Base-by-base conservation (phyloP, 129 eudicot species). In the Erigeron canadensis region DNA sequence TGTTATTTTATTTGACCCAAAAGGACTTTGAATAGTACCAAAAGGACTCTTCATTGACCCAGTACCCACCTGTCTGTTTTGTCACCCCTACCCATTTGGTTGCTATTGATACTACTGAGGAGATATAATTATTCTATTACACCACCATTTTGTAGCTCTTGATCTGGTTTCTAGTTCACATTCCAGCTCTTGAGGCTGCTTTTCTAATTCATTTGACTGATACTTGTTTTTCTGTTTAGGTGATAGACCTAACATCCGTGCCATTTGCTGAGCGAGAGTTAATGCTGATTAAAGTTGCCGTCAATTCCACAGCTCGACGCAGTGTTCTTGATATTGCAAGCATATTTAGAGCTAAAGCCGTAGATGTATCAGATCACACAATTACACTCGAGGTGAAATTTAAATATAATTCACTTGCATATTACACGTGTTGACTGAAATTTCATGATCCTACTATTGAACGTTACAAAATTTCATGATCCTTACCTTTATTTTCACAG, bases 241-340 rank as follows among this genome's bases (percentile, higher is more conserved):
- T 92, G 43, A 79, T 75, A 38, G 96, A 91, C 66, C 72, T 91
- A 53, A 91, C 96, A 28, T 85, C 82, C 66, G 38, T 84, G 84
- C 97, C 97, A 54, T 88, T 91, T 81, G 90, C 97, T 51, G 97
- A 91, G 82, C 67, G 97, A 72, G 97, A 91, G 69, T 45, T 91
- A 71, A 88, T 91, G 97, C 65, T 91, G 76, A 91, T 91, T 70
- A 91, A 92, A 75, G 86, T 92, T 73, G 96, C 96, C 42, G 98
- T 89, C 66, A 92, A 92, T 78, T 70, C 96, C 63, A 23, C 98
- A 28, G 98, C 98, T 47, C 74, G 96, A 1, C 98, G 96, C 63
- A 88, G 83, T 81, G 96, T 92, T 77, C 96, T 92, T 58, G 98
- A 92, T 78, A 89, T 92, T 77, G 96, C 98, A 39, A 92, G 96